Evolutionary conservation across 345 rosid species (phyloP).

Genomic region (Salix viminalis): DNA sequence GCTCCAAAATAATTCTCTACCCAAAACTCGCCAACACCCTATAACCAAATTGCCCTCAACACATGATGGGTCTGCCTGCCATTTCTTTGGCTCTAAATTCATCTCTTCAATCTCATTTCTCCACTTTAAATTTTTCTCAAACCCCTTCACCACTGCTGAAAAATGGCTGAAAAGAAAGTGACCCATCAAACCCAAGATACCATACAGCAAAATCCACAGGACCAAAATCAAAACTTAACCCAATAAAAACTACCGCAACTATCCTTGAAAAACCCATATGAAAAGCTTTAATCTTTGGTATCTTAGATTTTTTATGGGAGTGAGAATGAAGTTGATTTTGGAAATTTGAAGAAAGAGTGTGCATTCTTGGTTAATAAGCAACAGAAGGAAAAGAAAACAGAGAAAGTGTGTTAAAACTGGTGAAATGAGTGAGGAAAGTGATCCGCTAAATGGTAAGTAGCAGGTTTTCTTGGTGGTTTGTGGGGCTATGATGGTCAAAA

Average conservation of each 20-base stretch:
- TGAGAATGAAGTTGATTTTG: not conserved
- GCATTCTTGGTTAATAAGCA: not conserved
- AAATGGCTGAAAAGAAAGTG: not conserved
- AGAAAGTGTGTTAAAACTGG: not conserved
- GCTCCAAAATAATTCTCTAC: not conserved
- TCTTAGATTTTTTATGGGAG: not conserved
- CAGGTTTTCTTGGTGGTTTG: not conserved
- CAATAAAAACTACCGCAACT: not conserved
- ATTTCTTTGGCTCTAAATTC: not conserved
- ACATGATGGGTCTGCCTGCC: not conserved
- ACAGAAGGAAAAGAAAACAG: no score
- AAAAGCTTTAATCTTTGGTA: not conserved
- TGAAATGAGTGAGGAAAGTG: not conserved
- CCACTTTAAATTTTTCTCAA: not conserved
- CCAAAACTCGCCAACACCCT: not conserved
- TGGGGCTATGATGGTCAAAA: not conserved
- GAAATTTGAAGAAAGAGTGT: not conserved
- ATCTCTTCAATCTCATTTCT: not conserved
- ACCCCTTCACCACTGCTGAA: not conserved
- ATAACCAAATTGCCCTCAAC: not conserved
- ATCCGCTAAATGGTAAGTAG: not conserved
- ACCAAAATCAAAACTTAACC: not conserved
- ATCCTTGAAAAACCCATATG: not conserved
- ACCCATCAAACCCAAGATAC: not conserved
- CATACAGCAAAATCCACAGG: not conserved